Evolutionary conservation across 768 basidiomycete genomes (phyloP), one percentile per base, ranked within the genome.

Genomic region (Collybiopsis confluens): DNA sequence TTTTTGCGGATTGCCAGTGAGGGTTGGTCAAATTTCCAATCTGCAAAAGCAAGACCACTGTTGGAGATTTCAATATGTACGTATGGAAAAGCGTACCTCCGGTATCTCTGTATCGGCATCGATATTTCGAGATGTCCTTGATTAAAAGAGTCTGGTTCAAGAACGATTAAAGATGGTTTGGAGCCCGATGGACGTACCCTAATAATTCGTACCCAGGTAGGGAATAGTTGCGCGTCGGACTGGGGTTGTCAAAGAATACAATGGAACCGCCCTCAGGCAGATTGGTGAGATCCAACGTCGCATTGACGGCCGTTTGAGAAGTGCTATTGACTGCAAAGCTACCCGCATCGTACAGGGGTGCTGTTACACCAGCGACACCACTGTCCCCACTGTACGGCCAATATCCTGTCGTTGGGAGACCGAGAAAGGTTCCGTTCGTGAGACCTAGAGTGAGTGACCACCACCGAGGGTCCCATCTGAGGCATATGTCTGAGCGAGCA

Each of bases 381-480:
- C 65, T 65, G 54, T 68, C 56, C 15, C 67, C 67, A 40, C 54
- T 64, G 53, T 67, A 67, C 2, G 67, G 67, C 67, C 67, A 68
- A 49, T 62, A 68, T 3, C 67, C 67, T 2, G 67, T 68, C 16
- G 66, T 68, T 2, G 67, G 67, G 10, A 68, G 55, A 15, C 62
- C 65, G 10, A 66, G 15, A 7, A 56, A 48, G n/a, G 66, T 68
- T 21, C 67, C 67, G 45, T 68, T 60, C 28, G 43, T 66, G 23
- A 68, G 62, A 24, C 61, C 58, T n/a, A 68, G 62, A 40, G 55
- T 59, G 27, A 68, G 59, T 10, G 65, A 67, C 67, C 67, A 68
- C 67, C 67, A 68, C 27, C 65, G 63, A 28, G 67, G 62, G 40
- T 68, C 67, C 67, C 67, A 68, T 57, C 67, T 68, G 9, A 56